Evolutionary conservation across 495 filamentous ascomycete species (phyloP).

Genomic region (Hypomontagnella monticulosa): DNA sequence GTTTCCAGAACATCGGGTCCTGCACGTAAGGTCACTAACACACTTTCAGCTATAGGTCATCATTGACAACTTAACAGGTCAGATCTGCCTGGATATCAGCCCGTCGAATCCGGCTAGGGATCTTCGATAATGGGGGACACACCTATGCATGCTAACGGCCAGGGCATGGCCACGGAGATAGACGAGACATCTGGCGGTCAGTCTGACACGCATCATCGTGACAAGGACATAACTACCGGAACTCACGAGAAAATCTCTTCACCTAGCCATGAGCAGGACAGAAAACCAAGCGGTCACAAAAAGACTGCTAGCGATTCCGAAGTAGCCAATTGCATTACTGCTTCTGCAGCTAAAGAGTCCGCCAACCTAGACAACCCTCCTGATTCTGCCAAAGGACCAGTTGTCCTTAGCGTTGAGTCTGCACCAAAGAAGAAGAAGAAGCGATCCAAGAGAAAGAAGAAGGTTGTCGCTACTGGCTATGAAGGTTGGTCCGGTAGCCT

Average conservation of each 20-base stretch:
- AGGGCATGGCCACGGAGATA: slow-evolving; percentile 1
- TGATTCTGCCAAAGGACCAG: not conserved
- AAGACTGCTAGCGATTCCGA: not conserved
- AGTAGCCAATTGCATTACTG: not conserved
- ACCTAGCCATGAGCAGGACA: not conserved
- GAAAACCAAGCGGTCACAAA: slow-evolving; percentile 11
- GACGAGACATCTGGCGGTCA: slow-evolving; percentile 30
- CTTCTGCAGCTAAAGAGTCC: slow-evolving; percentile 4
- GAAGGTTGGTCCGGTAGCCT: slow-evolving; percentile 49
- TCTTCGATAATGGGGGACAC: slow-evolving; percentile 8
- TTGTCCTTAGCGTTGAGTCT: slow-evolving; percentile 10
- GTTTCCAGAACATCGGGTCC: slow-evolving; percentile 20
- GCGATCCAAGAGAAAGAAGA: slow-evolving; percentile 44
- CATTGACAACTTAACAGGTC: slow-evolving; percentile 26
- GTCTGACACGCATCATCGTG: slow-evolving; percentile 12
- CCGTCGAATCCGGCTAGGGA: slow-evolving; percentile 14
- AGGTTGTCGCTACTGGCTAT: slow-evolving; percentile 50
- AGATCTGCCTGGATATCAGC: slow-evolving; percentile 26
- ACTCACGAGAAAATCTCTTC: slow-evolving; percentile 5
- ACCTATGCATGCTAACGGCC: slow-evolving; percentile 12
- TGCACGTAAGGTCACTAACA: slow-evolving; percentile 14
- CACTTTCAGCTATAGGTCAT: slow-evolving; percentile 17
- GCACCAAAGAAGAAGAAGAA: slow-evolving; percentile 49
- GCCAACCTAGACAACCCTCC: not conserved
- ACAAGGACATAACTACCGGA: slow-evolving; percentile 3